Percentiles rank a stretch among this genome's conserved stretches.
These are phyloP conservation scores for Lactarius pseudohatsudake DNA, from an alignment of 768 basidiomycete species.

Conservation along the genomic window DNA sequence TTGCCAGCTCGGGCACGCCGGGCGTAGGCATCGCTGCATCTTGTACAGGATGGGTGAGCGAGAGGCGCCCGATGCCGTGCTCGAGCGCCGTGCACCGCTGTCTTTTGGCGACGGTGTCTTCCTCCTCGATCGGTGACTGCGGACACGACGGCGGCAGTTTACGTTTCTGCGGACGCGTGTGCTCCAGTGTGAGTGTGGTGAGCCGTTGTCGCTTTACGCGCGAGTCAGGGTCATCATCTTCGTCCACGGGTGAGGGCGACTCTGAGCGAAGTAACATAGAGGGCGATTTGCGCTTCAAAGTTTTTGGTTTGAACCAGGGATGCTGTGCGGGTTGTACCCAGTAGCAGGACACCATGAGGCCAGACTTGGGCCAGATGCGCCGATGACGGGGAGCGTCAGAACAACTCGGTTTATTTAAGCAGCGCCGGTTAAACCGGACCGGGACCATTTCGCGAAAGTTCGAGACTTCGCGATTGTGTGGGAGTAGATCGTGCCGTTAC, in stretches of 20 bases:
- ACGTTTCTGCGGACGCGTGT: conserved; percentile 16
- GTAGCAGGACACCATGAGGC: conserved; percentile 36
- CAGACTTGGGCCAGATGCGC: conserved; percentile 14
- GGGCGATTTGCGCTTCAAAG: conserved; percentile 43
- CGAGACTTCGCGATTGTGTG: neutral
- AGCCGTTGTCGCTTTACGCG: conserved; percentile 20
- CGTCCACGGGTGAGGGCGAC: conserved; percentile 16
- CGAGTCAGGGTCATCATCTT: conserved; percentile 9
- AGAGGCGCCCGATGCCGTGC: conserved; percentile 20
- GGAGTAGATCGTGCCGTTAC: too few relatives aligned
- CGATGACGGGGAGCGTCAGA: neutral
- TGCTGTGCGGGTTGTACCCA: conserved; percentile 41
- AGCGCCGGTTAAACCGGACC: neutral
- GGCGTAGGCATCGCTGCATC: neutral
- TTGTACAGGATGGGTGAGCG: neutral
- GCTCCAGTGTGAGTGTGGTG: conserved; percentile 3
- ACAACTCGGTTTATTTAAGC: neutral
- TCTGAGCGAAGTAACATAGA: conserved; percentile 11
- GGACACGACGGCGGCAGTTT: conserved; percentile 20
- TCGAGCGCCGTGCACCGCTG: conserved; percentile 26
- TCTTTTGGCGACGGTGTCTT: conserved; percentile 9
- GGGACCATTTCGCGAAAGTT: neutral
- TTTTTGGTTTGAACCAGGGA: conserved; percentile 45
- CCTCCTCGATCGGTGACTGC: conserved; percentile 13
- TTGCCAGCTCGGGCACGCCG: neutral